These are phyloP conservation scores for Yamadazyma trypodendri DNA, from an alignment of 1,139 yeast species.

Conservation along the genomic window DNA sequence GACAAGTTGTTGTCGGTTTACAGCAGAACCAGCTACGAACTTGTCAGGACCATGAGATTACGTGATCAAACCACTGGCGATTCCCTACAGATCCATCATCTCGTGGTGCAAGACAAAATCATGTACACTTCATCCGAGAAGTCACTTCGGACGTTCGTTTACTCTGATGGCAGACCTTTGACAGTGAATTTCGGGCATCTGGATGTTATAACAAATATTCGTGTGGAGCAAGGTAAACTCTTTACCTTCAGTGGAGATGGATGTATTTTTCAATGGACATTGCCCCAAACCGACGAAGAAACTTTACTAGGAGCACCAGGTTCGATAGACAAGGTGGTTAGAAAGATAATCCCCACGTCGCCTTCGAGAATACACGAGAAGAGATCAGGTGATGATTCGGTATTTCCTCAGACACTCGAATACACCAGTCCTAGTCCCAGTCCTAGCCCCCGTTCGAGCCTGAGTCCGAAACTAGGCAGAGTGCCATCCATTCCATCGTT, in stretches of 20 bases:
- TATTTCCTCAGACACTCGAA: background rate
- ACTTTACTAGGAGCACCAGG: conserved; percentile 13
- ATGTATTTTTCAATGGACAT: conserved; percentile 50
- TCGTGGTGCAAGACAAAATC: conserved; percentile 25
- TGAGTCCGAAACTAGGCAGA: conserved; percentile 1
- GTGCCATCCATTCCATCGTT: background rate
- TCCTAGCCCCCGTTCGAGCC: background rate
- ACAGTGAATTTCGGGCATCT: conserved; percentile 67
- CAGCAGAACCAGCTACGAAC: conserved; percentile 34
- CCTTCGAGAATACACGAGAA: no score
- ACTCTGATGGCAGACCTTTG: conserved; percentile 42
- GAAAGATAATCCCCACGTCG: conserved; percentile 39
- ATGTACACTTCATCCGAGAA: conserved; percentile 56
- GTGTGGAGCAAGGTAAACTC: conserved; percentile 23
- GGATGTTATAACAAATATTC: conserved; percentile 50
- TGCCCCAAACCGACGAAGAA: conserved; percentile 20
- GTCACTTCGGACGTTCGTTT: conserved; percentile 52
- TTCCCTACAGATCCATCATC: conserved; percentile 42
- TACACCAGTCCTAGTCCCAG: background rate
- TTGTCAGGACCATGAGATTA: conserved; percentile 40
- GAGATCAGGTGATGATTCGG: no score
- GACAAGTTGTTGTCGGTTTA: conserved; percentile 50
- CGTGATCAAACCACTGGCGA: conserved; percentile 33
- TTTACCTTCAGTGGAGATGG: conserved; percentile 51
- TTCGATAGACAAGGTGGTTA: conserved; percentile 21